Evolutionary conservation across 768 basidiomycete genomes (phyloP), one percentile per base, ranked within the genome.

Genomic region (Jaapia argillacea): DNA sequence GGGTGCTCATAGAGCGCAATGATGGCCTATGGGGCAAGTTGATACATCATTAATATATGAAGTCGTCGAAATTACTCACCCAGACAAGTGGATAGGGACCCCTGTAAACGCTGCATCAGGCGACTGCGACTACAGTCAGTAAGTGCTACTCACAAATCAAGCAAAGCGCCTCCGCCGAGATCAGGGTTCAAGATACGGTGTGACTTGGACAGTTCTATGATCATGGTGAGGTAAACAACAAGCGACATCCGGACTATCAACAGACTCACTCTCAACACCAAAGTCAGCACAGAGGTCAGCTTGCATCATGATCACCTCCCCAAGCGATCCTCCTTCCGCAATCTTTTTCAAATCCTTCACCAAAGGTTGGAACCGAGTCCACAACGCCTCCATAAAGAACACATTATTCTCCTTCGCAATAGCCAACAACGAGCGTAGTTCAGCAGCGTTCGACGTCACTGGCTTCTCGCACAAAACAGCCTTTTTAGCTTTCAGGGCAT

Each of bases 321-420:
- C 86, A 18, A 89, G 66, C n/a, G 57, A 61, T 4, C 81, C 82
- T 43, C 69, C 68, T 40, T 83, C 76, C 1, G 74, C 69, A 37
- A 85, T 61, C 47, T 69, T 68, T 60, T 81, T 80, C 42, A 88
- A 65, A 47, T 83, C 84, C 14, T 67, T 54, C 6, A 69, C 65
- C 46, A 85, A 70, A 10, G 85, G 84, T 45, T 84, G 80, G 67
- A 87, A 88, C 26, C 85, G 71, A 26, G 88, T 89, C 86, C 88
- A 90, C 61, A 90, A 68, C 0, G 85, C 88, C 62, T 93, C 91
- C 89, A 93, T 92, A 53, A 93, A 76, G 68, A 93, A 93, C 1
- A 90, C 71, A 14, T 79, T 74, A 52, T 81, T 67, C 56, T 86
- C 75, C 58, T 83, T 84, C 2, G 91, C 88, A 16, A 86, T 71